Base-by-base conservation (phyloP, 176 grass and related monocot genomes). In the Oryza punctata region DNA sequence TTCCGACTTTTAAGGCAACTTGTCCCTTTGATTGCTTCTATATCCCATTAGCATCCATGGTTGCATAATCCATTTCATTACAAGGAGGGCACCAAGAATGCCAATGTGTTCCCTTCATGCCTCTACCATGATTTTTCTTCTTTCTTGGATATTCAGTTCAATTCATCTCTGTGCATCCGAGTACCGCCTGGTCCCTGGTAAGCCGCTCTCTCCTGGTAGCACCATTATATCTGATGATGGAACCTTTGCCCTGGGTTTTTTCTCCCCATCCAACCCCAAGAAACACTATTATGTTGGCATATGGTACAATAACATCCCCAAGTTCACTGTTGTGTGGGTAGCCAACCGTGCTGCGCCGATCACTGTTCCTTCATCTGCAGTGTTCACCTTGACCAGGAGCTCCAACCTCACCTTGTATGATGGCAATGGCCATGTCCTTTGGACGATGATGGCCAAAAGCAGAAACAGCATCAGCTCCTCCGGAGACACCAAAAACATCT, bases 261-360 rank as follows among this genome's bases (percentile, higher is more conserved):
- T 90, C 91, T 88, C 82, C 10, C 85, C 70, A 3, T 88, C 82
- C 6, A 79, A 79, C 49, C 79, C 88, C 32, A 29, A 72, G 15
- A 86, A 50, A 2, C 37, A 75, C 67, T 44, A 85, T 23, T 93
- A 93, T 43, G 25, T 88, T 4, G 82, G 74, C 23, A 71, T 90
- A 79, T 88, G 91, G 88, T 93, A 93, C 70, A 83, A 79, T 16
- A 47, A 29, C 32, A 90, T 90, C 29, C 78, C 79, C 13, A 33
- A 49, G 54, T 18, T 8, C 65, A 80, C 78, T 1, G 30, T 85
- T 2, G 71, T 90, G 45, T 94, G 88, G 91, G 45, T 94, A 1
- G 83, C 88, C 23, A 94, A 94, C 70, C 88, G 88, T 45, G 88
- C 63, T 1, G 14, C 18, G 4, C 79, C 88, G 0, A 88, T 94